Conservation (phyloP, 305 asterid species). For the Fraxinus sp. region DNA sequence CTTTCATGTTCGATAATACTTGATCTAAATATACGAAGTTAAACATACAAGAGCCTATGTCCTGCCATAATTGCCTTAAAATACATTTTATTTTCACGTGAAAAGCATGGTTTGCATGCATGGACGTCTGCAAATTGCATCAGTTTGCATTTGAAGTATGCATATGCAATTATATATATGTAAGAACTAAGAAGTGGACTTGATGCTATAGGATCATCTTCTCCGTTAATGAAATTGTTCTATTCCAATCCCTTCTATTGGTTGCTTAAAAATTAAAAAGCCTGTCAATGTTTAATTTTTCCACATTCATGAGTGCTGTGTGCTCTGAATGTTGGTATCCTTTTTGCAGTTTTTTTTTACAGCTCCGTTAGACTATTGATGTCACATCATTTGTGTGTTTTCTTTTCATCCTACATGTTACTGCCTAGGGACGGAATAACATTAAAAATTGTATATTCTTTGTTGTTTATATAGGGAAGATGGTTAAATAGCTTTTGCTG, state of each 20-base stretch:
- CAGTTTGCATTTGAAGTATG: background rate
- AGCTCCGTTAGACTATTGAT: background rate
- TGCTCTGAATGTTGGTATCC: background rate
- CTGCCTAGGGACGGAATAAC: background rate
- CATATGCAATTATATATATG: background rate
- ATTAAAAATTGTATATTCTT: background rate
- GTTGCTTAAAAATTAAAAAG: background rate
- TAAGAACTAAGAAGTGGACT: background rate
- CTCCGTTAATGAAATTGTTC: background rate
- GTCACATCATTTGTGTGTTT: background rate
- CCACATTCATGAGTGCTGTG: background rate
- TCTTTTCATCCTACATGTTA: background rate
- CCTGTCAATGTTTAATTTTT: background rate
- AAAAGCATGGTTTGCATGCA: conserved; percentile 4
- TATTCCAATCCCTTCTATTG: background rate
- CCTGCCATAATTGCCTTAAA: background rate
- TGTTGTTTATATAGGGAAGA: background rate
- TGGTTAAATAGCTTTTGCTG: background rate
- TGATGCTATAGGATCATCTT: background rate
- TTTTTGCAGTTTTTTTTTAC: background rate
- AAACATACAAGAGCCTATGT: background rate
- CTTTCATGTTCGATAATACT: background rate
- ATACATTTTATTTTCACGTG: background rate
- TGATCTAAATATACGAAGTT: conserved; percentile 10
- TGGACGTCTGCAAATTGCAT: background rate